These are phyloP conservation scores for Paramecium sexaurelia DNA, from an alignment of 73 alveolate genomes.

Conservation along the genomic window DNA sequence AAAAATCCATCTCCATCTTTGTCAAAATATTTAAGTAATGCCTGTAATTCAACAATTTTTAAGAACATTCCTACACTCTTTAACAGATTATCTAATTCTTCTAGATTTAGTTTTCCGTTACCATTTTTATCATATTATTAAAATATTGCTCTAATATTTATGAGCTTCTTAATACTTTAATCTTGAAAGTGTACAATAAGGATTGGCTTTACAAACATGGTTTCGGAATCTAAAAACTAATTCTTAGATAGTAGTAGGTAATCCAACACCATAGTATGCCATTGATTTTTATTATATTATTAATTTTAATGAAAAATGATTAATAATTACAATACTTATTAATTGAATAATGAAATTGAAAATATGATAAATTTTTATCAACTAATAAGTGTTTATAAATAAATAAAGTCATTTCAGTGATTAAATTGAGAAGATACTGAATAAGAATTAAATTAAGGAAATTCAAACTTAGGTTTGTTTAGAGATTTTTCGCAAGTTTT, in stretches of 20 bases:
- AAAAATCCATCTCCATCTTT: constrained; percentile 30
- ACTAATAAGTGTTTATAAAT: neutral
- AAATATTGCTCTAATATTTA: neutral
- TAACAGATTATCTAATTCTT: constrained; percentile 22
- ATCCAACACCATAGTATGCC: constrained; percentile 54
- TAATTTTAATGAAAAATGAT: neutral
- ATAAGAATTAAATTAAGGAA: neutral
- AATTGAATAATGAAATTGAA: neutral
- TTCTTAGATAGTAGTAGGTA: constrained; percentile 32
- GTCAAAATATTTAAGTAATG: constrained; percentile 25
- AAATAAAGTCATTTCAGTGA: neutral
- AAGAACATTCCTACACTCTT: constrained; percentile 36
- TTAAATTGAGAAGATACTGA: neutral
- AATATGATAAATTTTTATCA: neutral
- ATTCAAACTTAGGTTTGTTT: neutral
- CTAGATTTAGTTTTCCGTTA: constrained; percentile 20
- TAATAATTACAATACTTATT: neutral
- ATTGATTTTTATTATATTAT: neutral
- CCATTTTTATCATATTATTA: constrained; percentile 39
- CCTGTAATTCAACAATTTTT: constrained; percentile 11
- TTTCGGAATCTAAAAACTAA: constrained; percentile 33
- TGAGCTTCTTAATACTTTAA: neutral
- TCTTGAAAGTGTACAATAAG: constrained; percentile 39
- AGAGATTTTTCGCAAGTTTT: constrained; percentile 1
- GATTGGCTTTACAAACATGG: constrained; percentile 25